Base-by-base conservation (phyloP, 306 rosid species). In the Trichosanthes cucumerina region DNA sequence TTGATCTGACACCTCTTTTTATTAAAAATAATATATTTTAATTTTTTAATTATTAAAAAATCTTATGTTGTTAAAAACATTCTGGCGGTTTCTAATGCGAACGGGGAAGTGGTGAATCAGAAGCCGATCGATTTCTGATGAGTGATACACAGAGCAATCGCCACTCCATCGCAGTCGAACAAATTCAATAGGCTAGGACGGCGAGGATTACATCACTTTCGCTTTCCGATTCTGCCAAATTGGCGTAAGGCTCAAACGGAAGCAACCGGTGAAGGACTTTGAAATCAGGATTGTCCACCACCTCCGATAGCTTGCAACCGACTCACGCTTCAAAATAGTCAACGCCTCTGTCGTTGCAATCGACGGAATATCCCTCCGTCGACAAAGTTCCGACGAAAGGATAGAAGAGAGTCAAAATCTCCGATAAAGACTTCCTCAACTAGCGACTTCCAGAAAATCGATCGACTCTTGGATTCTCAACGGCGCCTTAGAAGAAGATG, bases 341-440 rank as follows among this genome's bases (percentile, higher is more conserved):
- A 16, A 57, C 64, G 1, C 86, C 86, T 57, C 52, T 76, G 1
- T 83, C 86, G 64, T 83, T 78, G 77, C 86, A 83, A 3, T 80
- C 83, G 16, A 83, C 76, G 1, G 73, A 80, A 3, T 50, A 52
- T 6, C 58, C 79, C 2, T 76, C 81, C 6, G 43, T 66, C 6
- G 66, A 59, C 3, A 77, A 36, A 3, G 81, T 26, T 23, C 86
- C 84, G 9, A 81, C 86, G 6, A 83, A 52, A 0, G 79, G 83
- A 59, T 77, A 83, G 69, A 77, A 83, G 6, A 49, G 71, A 2
- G 75, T 73, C 12, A 83, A 14, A 68, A 78, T 46, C 31, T 77
- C 47, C 4, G 86, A 80, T 4, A 83, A 62, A 47, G 83, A 76
- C 49, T 50, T 50, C 79, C 71, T 80, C 36, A 77, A 50, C 65